Base-by-base conservation (phyloP, 2,329 filamentous ascomycete species). In the Exophiala xenobiotica region DNA sequence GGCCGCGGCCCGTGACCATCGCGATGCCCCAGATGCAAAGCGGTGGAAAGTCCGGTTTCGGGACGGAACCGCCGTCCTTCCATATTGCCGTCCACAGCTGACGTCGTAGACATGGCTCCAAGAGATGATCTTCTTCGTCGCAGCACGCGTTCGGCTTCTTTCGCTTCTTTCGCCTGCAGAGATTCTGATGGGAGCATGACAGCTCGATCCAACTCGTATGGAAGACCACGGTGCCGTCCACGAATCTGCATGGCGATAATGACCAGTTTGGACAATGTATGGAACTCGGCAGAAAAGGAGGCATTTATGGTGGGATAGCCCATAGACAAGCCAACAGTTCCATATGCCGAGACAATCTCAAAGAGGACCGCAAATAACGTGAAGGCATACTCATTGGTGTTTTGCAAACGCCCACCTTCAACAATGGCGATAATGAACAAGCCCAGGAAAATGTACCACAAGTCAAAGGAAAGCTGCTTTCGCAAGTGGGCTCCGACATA, bases 361-460 rank as follows among this genome's bases (percentile, higher is more conserved):
- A 96, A 96, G 2, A 96, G 76, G 6, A 81, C 75, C 5, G 78
- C 73, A 66, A 88, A 91, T 67, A 88, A 73, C 51, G 82, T 79
- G 62, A 90, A 88, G 3, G 66, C 62, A 55, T 74, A 75, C 45
- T 83, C 72, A 53, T 84, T 75, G 19, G 68, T 72, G 61, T 79
- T 79, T 65, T 87, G 76, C 9, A 99, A 75, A 12, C 84, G 82
- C 6, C 63, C 51, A 3, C 90, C 92, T 72, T 99, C 95, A 23
- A 88, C 84, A 62, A 99, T 96, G 54, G 87, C 80, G 63, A 99
- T 87, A 66, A 97, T 81, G 72, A 99, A 99, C 61, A 95, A 83
- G 1, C 93, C 93, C 18, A 97, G 69, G 65, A 95, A 96, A 51
- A 99, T 87, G 64, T 90, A 99, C 93, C 93, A 99, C 69, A 99